Base-by-base conservation (phyloP, 2,329 filamentous ascomycete species). In the Talaromyces marneffei region DNA sequence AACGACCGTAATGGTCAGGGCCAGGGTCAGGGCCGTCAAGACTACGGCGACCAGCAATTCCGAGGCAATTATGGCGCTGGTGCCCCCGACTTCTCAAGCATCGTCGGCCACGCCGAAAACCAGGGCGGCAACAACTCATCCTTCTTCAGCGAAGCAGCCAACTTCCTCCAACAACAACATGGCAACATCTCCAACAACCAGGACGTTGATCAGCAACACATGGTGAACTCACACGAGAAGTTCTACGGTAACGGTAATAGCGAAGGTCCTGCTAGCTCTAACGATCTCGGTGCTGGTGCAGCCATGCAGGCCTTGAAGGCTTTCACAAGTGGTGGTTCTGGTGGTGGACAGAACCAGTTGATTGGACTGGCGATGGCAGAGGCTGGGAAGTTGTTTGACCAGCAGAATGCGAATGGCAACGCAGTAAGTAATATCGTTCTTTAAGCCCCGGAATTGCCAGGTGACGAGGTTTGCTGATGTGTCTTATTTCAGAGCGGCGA, bases 321-420 rank as follows among this genome's bases (percentile, higher is more conserved):
- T 91, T 96, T 96, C 76, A 85, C 82, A 83, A 70, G 6, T 65
- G 68, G 2, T 66, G 68, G 29, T 74, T 75, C 40, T 23, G 40
- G 73, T n/a, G 48, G 76, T 8, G 77, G 85, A 67, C 87, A 96
- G 81, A 91, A 88, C 73, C 84, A 88, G 64, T 91, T 96, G 70
- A 84, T 96, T 65, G 90, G 88, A 4, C 80, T 96, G 73, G 92
- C 92, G 46, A 92, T 97, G 90, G 86, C 83, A 8, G 89, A 97
- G 79, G 92, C 91, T 35, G 87, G 87, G 70, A 92, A 92, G 81
- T 79, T 92, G 64, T 87, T 86, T 72, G 84, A 87, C 67, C 74
- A 86, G 75, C 84, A 87, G 75, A 75, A 75, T 63, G 72, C 75
- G 12, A 74, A 79, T 69, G 85, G 84, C 20, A 83, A 83, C 66